A percentile compares a stretch with the other conserved stretches of the same genome.
Evolutionary conservation across 2,329 filamentous ascomycete genomes (phyloP).

Genomic region (Cercospora sesami): DNA sequence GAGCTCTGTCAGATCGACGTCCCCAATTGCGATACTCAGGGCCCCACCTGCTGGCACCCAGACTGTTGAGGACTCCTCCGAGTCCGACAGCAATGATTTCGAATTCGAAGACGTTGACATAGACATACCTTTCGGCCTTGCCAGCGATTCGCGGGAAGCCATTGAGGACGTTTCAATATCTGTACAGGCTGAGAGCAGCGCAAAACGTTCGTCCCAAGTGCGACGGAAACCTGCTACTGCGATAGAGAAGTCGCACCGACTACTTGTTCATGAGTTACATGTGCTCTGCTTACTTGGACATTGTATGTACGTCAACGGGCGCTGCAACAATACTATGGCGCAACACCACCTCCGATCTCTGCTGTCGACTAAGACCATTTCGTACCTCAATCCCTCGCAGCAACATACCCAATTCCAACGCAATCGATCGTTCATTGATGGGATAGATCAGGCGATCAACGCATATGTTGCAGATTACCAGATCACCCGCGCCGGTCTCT

Average conservation of each 20-base stretch:
- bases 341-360: constrained; percentile 59
- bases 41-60: constrained; percentile 20
- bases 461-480: constrained; percentile 70
- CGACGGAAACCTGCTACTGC: constrained; percentile 56
- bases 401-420: constrained; percentile 71
- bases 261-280: constrained; percentile 84
- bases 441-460: constrained; percentile 67
- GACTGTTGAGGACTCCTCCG: constrained; percentile 36
- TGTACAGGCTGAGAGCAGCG: constrained; percentile 37
- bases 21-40: neutral
- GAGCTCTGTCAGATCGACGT: neutral
- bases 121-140: constrained; percentile 35
- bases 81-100: constrained; percentile 53
- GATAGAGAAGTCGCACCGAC: constrained; percentile 60
- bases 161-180: constrained; percentile 46
- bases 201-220: constrained; percentile 39
- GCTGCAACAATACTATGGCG: constrained; percentile 66
- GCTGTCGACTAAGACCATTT: constrained; percentile 64
- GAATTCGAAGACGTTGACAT: constrained; percentile 65
- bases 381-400: constrained; percentile 67
- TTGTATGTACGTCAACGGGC: constrained; percentile 72
- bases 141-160: constrained; percentile 30
- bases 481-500: constrained; percentile 69
- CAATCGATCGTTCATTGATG: constrained; percentile 75
- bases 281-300: constrained; percentile 80